A percentile compares a stretch with the other conserved stretches of the same genome.
Evolutionary conservation across 2,329 filamentous ascomycete genomes (phyloP).

Genomic region (Didymella sp.): DNA sequence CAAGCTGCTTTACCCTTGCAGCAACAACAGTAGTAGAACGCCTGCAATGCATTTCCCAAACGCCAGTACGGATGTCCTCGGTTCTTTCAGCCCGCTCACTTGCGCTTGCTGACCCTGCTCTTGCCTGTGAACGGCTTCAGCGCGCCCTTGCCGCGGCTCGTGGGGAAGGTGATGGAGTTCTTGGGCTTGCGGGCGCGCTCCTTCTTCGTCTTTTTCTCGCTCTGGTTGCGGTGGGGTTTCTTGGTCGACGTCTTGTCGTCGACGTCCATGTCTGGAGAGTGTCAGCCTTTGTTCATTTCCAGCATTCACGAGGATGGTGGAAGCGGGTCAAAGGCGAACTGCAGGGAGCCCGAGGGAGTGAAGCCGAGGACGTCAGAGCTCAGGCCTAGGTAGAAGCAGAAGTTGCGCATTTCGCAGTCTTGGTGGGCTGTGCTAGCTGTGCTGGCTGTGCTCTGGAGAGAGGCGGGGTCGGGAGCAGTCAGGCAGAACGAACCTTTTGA

Average conservation of each 20-base stretch:
- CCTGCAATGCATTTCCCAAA: constrained; percentile 21
- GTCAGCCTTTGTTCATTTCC: background rate
- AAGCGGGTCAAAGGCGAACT: constrained; percentile 22
- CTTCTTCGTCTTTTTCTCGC: constrained; percentile 47
- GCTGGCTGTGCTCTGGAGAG: constrained; percentile 27
- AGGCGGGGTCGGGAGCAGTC: constrained; percentile 37
- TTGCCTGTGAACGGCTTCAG: constrained; percentile 43
- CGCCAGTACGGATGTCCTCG: constrained; percentile 25
- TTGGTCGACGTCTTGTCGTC: constrained; percentile 40
- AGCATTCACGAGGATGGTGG: constrained; percentile 29
- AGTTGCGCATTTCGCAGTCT: constrained; percentile 36
- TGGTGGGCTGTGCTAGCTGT: constrained; percentile 14
- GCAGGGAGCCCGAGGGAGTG: constrained; percentile 23
- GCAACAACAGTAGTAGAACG: constrained; percentile 12
- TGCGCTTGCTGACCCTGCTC: constrained; percentile 38
- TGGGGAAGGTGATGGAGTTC: constrained; percentile 51
- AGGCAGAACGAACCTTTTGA: constrained; percentile 43
- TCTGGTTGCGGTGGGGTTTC: constrained; percentile 29
- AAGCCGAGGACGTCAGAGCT: constrained; percentile 52
- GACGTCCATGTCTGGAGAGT: constrained; percentile 49
- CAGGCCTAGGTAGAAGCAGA: constrained; percentile 50
- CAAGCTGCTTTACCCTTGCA: constrained; percentile 14
- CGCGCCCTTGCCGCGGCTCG: constrained; percentile 43
- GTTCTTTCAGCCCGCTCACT: constrained; percentile 10
- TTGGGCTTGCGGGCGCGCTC: constrained; percentile 48